These are phyloP conservation scores for Paramecium tetraurelia DNA, from an alignment of 73 alveolate genomes.

Conservation along the genomic window DNA sequence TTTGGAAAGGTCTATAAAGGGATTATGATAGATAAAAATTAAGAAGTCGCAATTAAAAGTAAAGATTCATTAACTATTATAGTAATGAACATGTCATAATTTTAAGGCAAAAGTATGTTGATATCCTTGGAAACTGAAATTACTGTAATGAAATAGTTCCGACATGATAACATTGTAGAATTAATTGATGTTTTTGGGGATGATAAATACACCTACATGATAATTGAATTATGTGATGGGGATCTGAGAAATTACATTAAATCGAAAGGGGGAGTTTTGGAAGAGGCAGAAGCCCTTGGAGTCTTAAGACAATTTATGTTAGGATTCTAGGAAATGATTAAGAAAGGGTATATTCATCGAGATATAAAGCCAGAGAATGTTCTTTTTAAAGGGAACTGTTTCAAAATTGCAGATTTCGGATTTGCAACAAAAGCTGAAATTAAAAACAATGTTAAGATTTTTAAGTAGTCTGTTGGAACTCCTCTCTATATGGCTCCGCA, in stretches of 20 bases:
- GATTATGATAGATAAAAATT: background rate
- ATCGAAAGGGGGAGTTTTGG: constrained; percentile 29
- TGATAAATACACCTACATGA: background rate
- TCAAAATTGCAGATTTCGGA: constrained; percentile 56
- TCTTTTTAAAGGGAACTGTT: constrained; percentile 29
- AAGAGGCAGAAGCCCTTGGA: constrained; percentile 30
- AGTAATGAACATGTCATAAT: background rate
- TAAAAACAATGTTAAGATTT: background rate
- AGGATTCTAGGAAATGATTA: constrained; percentile 35
- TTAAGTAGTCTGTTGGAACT: constrained; percentile 44
- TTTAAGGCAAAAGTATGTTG: background rate
- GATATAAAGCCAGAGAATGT: constrained; percentile 59
- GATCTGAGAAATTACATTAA: constrained; percentile 28
- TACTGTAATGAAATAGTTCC: constrained; percentile 6
- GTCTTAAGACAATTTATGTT: constrained; percentile 10
- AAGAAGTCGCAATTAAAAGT: constrained; percentile 39
- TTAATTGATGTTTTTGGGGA: constrained; percentile 34
- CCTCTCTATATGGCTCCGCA: constrained; percentile 58
- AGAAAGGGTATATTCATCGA: constrained; percentile 43
- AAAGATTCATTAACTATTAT: background rate
- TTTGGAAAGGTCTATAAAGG: constrained; percentile 58
- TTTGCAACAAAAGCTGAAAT: constrained; percentile 44
- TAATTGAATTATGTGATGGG: constrained; percentile 30
- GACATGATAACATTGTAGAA: constrained; percentile 10
- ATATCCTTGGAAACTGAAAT: constrained; percentile 17